Evolutionary conservation across 2,329 filamentous ascomycete genomes (phyloP).

Genomic region (Davidsoniella virescens): DNA sequence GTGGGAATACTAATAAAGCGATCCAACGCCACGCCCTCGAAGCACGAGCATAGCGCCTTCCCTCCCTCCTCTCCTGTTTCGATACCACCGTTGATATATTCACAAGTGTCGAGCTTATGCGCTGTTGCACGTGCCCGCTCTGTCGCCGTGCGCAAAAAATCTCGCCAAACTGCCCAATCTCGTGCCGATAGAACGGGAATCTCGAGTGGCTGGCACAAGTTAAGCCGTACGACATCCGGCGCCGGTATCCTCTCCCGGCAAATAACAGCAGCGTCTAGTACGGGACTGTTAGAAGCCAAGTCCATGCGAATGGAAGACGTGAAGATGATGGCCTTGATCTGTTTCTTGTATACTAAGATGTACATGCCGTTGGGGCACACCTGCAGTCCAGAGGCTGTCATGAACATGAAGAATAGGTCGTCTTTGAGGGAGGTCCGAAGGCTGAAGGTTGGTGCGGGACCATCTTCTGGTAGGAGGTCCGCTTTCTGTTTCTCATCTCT

Average conservation of each 20-base stretch:
- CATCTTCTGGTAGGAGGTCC: neutral
- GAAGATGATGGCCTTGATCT: conserved; percentile 17
- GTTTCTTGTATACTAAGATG: conserved; percentile 13
- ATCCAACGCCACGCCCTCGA: conserved; percentile 27
- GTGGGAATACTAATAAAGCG: conserved; percentile 25
- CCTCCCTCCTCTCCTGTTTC: too few species aligned
- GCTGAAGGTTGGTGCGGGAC: neutral
- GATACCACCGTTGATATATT: too few species aligned
- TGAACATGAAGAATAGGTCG: conserved; percentile 28
- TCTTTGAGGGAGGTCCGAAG: conserved; percentile 8
- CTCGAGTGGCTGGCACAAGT: conserved; percentile 21
- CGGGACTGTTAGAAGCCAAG: conserved; percentile 24
- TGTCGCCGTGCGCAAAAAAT: conserved; percentile 25
- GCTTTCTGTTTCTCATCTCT: neutral
- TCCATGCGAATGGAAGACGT: conserved; percentile 30
- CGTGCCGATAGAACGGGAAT: conserved; percentile 28
- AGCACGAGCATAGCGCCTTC: conserved; percentile 26
- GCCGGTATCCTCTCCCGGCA: conserved; percentile 25
- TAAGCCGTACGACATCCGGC: conserved; percentile 24
- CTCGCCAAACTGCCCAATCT: conserved; percentile 41
- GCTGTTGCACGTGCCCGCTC: conserved; percentile 34
- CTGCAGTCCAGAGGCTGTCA: conserved; percentile 28
- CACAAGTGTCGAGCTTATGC: conserved; percentile 26
- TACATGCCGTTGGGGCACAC: conserved; percentile 28
- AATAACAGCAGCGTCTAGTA: conserved; percentile 32